Evolutionary conservation across 768 basidiomycete genomes (phyloP).

Genomic region (Leccinum broughii): DNA sequence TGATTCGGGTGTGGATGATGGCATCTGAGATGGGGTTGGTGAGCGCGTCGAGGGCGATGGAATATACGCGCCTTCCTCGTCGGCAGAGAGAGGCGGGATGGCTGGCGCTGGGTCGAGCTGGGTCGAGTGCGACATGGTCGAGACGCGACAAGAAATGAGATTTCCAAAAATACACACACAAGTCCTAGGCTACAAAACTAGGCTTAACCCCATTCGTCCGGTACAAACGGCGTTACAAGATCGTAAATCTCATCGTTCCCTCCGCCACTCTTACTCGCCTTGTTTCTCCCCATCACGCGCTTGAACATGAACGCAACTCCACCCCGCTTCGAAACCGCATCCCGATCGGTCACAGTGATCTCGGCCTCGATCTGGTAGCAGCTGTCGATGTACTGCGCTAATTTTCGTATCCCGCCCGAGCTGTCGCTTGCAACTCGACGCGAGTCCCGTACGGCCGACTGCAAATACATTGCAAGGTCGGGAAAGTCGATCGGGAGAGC

Average conservation of each 20-base stretch:
- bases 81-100: conserved; percentile 51
- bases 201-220: conserved; percentile 67
- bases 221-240: conserved; percentile 78
- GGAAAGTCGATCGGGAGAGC: conserved; percentile 75
- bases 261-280: conserved; percentile 46
- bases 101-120: conserved; percentile 14
- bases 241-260: conserved; percentile 81
- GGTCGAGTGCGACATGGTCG: conserved; percentile 1
- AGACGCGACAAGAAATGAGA: neutral
- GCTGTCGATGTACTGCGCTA: conserved; percentile 67
- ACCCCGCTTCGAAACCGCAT: conserved; percentile 40
- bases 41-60: conserved; percentile 11
- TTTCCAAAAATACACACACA: neutral
- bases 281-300: conserved; percentile 57
- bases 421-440: conserved; percentile 59
- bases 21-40: conserved; percentile 50
- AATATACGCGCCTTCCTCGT: conserved; percentile 58
- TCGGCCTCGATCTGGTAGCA: conserved; percentile 58
- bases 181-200: neutral
- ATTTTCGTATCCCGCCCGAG: conserved; percentile 59
- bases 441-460: conserved; percentile 69
- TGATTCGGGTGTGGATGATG: conserved; percentile 78
- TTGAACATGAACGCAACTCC: conserved; percentile 57
- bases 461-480: conserved; percentile 72
- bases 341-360: conserved; percentile 31